These are phyloP conservation scores for Trichoderma sp. DNA, from an alignment of 2,329 filamentous ascomycete genomes.

Conservation along the genomic window DNA sequence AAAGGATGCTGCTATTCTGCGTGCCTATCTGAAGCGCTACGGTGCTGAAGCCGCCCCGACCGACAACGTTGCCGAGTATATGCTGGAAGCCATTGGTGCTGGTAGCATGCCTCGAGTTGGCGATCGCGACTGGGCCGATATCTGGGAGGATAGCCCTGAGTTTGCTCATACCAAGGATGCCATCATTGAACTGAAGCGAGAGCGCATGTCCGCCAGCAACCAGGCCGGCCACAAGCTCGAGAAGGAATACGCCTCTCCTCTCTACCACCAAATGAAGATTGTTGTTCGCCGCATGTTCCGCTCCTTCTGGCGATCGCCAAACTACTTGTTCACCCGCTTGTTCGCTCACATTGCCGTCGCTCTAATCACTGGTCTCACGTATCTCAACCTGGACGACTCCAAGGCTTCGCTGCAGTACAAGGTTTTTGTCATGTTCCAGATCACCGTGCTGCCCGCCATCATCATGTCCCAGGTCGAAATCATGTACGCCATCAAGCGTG, in stretches of 20 bases:
- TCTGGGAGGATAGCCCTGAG: constrained; percentile 75
- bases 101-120: constrained; percentile 72
- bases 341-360: constrained; percentile 83
- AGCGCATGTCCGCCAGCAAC: constrained; percentile 48
- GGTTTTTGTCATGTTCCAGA: constrained; percentile 88
- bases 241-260: constrained; percentile 79
- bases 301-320: constrained; percentile 81
- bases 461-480: constrained; percentile 80
- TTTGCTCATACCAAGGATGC: constrained; percentile 65
- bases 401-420: constrained; percentile 78
- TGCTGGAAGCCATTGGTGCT: constrained; percentile 82
- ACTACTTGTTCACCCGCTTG: constrained; percentile 85
- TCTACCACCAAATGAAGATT: constrained; percentile 75
- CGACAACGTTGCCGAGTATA: constrained; percentile 71
- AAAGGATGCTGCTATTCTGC: constrained; percentile 69
- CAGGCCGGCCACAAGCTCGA: constrained; percentile 56
- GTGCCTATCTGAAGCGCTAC: constrained; percentile 61
- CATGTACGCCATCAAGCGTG: constrained; percentile 77
- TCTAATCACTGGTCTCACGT: constrained; percentile 76
- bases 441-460: constrained; percentile 79
- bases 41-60: constrained; percentile 60
- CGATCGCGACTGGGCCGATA: constrained; percentile 75
- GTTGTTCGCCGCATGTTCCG: constrained; percentile 74
- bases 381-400: constrained; percentile 74
- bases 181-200: constrained; percentile 66